Base-by-base conservation (phyloP, 2,329 filamentous ascomycete genomes). In the Tolypocladium amazonense region DNA sequence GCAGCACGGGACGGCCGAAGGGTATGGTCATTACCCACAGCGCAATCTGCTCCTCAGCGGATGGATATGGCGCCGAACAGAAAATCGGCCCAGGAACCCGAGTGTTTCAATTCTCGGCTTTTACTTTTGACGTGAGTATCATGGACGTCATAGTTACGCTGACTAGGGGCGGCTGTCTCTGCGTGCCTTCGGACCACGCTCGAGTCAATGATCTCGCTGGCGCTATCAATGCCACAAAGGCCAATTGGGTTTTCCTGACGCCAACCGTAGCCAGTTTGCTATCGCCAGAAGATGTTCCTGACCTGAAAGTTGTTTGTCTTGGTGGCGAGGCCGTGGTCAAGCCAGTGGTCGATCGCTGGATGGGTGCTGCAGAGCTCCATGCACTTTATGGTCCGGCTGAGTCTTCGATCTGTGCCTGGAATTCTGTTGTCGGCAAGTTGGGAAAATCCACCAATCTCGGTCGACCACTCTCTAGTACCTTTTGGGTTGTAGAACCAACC, bases 1-100 rank as follows among this genome's bases (percentile, higher is more conserved):
- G 81, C 20, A 82, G 76, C 33, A 84, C 81, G 0, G 81, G 81
- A 7, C 71, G 70, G 18, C 81, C 81, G 0, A 84, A 84, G 66
- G 81, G 60, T 0, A 59, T 59, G 1, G 52, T 59, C 0, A 37
- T 61, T 0, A 27, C 61, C 58, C 50, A 59, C 35, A n/a, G 52
- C 15, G 57, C 20, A 30, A 37, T 63, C 12, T 64, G 62, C 33
- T 58, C 61, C 0, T 58, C 59, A 15, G 52, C 52, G 4, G 18
- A 55, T 14, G 52, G 47, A 35, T 33, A 39, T 47, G 58, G 30
- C 35, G 58, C 23, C 56, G 61, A 37, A 3, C 38, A 61, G 1
- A 43, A 47, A 2, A 61, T 62, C 14, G 59, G 62, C 12, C 54
- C 61, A 7, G 58, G 59, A 0, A 59, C 54, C 4, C 59, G 62